Conservation (phyloP, 2,329 filamentous ascomycete genomes). For the Curvularia lunata region DNA sequence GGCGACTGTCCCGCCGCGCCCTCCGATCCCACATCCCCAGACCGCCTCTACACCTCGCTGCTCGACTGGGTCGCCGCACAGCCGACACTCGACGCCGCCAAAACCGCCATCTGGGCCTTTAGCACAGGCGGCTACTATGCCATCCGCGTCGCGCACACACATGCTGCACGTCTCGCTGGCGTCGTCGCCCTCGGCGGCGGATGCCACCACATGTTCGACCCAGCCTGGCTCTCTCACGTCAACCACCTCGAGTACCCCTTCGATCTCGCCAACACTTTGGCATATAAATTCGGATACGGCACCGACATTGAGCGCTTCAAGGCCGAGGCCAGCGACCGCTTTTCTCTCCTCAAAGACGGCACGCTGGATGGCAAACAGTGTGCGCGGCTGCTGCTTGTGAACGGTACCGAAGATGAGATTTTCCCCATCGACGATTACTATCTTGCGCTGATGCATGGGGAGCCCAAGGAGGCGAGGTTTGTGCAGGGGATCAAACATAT, state of each 20-base stretch:
- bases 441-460: slow-evolving; percentile 59
- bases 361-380: slow-evolving; percentile 60
- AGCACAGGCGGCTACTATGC: slow-evolving; percentile 66
- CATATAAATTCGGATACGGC: slow-evolving; percentile 56
- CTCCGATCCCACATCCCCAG: slow-evolving; percentile 56
- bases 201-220: slow-evolving; percentile 62
- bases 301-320: slow-evolving; percentile 53
- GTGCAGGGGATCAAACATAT: slow-evolving; percentile 56
- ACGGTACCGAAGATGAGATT: slow-evolving; percentile 65
- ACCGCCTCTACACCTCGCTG: slow-evolving; percentile 61
- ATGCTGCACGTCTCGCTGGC: slow-evolving; percentile 58
- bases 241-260: slow-evolving; percentile 67
- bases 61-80: slow-evolving; percentile 62
- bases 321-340: slow-evolving; percentile 55
- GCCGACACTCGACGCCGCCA: slow-evolving; percentile 55
- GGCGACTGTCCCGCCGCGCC: slow-evolving; percentile 61
- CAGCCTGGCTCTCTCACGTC: slow-evolving; percentile 60
- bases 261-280: slow-evolving; percentile 59
- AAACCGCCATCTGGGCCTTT: slow-evolving; percentile 62
- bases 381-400: slow-evolving; percentile 61
- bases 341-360: slow-evolving; percentile 62
- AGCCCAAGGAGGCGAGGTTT: slow-evolving; percentile 58
- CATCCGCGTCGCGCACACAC: slow-evolving; percentile 64
- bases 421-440: slow-evolving; percentile 68
- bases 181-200: slow-evolving; percentile 63